Evolutionary conservation across 176 grass and related monocot genomes (phyloP), one percentile per base, ranked within the genome.

Genomic region (Avena eriantha): DNA sequence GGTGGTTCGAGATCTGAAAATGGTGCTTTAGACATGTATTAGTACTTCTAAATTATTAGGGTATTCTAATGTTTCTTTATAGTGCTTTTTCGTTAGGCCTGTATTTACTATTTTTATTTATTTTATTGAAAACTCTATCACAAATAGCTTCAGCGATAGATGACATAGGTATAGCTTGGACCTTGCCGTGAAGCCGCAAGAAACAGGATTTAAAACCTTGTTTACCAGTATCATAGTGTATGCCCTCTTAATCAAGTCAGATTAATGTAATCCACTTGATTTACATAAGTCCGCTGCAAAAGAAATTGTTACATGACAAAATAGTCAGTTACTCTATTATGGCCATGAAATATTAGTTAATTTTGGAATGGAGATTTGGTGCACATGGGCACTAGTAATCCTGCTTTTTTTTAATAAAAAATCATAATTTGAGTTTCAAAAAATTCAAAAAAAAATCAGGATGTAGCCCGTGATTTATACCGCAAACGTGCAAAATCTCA

Each of bases 251-350:
- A 75, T 11, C 31, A 46, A 39, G 2, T 79, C 2, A 68, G 10
- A 76, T 76, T 55, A 2, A 49, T 76, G 47, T 60, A 43, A 64
- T 73, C 14, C n/a, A 65, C 24, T 35, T 85, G 35, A 59, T 78
- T 43, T 69, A 17, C 22, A 47, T 1, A 47, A 47, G 0, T 10
- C 9, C 43, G 29, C 18, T 84, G 4, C 13, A 19, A 24, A 14
- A 10, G 18, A 78, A 70, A 31, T n/a, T 46, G 29, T 17, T 59
- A 34, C 61, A 68, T 77, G 36, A 76, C 1, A 13, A 72, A 60
- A 21, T 15, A 72, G 24, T 43, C 29, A 3, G 8, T 76, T 34
- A 46, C 15, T 43, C 16, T 41, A 13, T 78, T 43, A 23, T 82
- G 78, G 49, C 19, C 43, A 46, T 46, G 43, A 39, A n/a, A 69